A percentile compares a stretch with the other conserved stretches of the same genome.
Evolutionary conservation across 1,284 basidiomycete genomes (phyloP).

Genomic region (Ceratobasidium sp.): DNA sequence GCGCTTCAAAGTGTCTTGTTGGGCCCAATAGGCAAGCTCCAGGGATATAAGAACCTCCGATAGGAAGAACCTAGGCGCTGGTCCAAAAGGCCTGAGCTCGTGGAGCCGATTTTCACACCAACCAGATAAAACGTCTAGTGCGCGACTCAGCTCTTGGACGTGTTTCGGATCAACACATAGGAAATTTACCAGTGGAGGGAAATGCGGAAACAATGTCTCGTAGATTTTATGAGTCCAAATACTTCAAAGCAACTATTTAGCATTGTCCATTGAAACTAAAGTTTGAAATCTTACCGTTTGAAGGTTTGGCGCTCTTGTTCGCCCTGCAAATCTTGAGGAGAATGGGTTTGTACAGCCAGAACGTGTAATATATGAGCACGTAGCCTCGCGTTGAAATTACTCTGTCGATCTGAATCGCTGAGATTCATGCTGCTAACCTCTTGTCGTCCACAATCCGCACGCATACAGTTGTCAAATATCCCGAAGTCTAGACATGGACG

Average conservation of each 20-base stretch:
- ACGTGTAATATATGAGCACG: neutral
- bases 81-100: neutral
- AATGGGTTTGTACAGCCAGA: neutral
- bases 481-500: neutral
- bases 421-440: neutral
- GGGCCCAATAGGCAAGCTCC: neutral
- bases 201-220: neutral
- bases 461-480: neutral
- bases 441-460: neutral
- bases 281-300: neutral
- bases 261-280: no score
- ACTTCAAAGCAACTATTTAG: neutral
- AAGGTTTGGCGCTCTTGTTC: neutral
- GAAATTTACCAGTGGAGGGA: neutral
- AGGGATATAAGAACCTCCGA: neutral
- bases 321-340: neutral
- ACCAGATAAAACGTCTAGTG: neutral
- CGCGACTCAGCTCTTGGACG: conserved; percentile 2
- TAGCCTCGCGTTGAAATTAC: neutral
- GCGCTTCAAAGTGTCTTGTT: neutral
- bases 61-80: neutral
- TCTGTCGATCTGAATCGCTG: neutral
- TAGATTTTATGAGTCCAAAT: neutral
- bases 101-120: conserved; percentile 19
- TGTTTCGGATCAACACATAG: neutral